A percentile compares a stretch with the other conserved stretches of the same genome.
phyloP scores from a whole-genome alignment of 2,329 filamentous ascomycete genomes.

The Sphaerulina vaccinii region DNA sequence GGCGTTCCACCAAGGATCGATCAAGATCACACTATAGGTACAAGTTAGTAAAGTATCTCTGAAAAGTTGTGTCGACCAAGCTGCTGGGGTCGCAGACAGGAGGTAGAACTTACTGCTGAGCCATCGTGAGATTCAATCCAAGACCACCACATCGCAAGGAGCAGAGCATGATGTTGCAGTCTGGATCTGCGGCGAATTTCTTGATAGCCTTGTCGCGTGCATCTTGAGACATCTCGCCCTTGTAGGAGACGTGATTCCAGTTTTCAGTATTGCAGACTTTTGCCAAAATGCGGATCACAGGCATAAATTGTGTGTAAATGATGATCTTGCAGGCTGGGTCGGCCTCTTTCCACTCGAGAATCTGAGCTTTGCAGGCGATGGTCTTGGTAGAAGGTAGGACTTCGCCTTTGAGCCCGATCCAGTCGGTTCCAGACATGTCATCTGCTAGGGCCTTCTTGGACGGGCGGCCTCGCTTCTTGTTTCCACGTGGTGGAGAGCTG shows the following conservation, averaged over 20 bases:
- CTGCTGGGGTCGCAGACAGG: too few species aligned
- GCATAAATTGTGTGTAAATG: conserved; percentile 57
- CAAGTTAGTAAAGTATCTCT: background rate
- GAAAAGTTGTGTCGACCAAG: too few species aligned
- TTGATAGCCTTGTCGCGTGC: conserved; percentile 49
- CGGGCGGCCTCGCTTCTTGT: conserved; percentile 15
- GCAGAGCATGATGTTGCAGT: conserved; percentile 53
- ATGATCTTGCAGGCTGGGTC: conserved; percentile 55
- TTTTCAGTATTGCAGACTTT: conserved; percentile 51
- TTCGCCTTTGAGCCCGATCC: conserved; percentile 40
- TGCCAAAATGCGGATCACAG: conserved; percentile 52
- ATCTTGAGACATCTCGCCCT: conserved; percentile 49
- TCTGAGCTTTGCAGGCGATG: conserved; percentile 46
- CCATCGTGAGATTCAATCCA: conserved; percentile 61
- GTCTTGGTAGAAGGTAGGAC: conserved; percentile 49
- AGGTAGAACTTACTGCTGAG: conserved; percentile 35
- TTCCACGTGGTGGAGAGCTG: conserved; percentile 11
- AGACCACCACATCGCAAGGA: conserved; percentile 58
- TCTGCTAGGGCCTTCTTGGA: conserved; percentile 29
- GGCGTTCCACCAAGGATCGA: conserved; percentile 60
- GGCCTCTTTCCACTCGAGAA: conserved; percentile 47
- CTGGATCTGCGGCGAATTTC: conserved; percentile 43
- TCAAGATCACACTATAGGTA: conserved; percentile 43
- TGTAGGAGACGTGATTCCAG: conserved; percentile 51
- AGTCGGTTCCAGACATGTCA: conserved; percentile 35